phyloP scores from a whole-genome alignment of 257 asterid species.

The Lycium barbarum region DNA sequence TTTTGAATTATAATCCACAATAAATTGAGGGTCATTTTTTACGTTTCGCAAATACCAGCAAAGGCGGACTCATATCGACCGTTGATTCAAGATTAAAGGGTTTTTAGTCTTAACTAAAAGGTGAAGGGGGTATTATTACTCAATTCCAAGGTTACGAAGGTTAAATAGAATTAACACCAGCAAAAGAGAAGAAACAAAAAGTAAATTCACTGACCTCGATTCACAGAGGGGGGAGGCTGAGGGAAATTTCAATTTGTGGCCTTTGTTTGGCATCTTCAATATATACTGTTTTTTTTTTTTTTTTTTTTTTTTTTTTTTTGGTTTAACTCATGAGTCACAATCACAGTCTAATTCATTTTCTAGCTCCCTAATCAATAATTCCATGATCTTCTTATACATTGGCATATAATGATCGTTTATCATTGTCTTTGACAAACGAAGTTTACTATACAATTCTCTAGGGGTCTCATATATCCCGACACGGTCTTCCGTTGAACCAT shows the following conservation, averaged over 20 bases:
- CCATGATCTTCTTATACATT: constrained; percentile 92
- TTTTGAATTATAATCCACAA: neutral
- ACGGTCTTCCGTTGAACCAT: constrained; percentile 46
- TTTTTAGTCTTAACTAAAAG: neutral
- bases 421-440: constrained; percentile 81
- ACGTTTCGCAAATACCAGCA: neutral
- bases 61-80: neutral
- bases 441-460: constrained; percentile 82
- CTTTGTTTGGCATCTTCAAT: constrained; percentile 16
- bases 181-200: constrained; percentile 14
- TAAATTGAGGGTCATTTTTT: neutral
- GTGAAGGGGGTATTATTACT: neutral
- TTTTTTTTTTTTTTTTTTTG: neutral
- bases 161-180: neutral
- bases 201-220: neutral
- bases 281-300: constrained; percentile 11
- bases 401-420: constrained; percentile 96
- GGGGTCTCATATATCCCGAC: constrained; percentile 77
- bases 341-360: constrained; percentile 65
- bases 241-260: constrained; percentile 14
- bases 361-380: constrained; percentile 71
- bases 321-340: constrained; percentile 28
- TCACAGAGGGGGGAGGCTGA: neutral
- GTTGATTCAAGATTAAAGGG: neutral
- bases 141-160: neutral